Evolutionary conservation across 2,329 filamentous ascomycete genomes (phyloP).

Genomic region (Microsporum ferrugineum): DNA sequence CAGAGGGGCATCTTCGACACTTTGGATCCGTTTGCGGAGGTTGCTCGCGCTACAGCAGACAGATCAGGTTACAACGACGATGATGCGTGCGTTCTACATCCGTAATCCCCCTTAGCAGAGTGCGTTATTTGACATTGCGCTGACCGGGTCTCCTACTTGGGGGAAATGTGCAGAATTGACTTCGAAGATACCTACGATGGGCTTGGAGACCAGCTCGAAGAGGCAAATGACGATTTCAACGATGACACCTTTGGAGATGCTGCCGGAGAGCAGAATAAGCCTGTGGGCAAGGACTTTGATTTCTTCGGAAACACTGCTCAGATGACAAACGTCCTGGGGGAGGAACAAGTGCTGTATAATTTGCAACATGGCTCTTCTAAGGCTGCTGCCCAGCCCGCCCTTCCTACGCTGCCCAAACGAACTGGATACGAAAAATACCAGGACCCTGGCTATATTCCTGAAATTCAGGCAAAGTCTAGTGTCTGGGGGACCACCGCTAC

Average conservation of each 20-base stretch:
- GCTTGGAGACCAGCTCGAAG: conserved; percentile 77
- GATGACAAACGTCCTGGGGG: conserved; percentile 72
- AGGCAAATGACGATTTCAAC: conserved; percentile 88
- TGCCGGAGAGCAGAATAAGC: conserved; percentile 34
- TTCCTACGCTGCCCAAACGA: conserved; percentile 47
- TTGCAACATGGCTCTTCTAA: conserved; percentile 48
- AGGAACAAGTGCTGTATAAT: conserved; percentile 77
- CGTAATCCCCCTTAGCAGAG: not conserved
- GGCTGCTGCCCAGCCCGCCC: conserved; percentile 25
- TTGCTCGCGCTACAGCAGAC: conserved; percentile 48
- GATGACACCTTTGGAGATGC: conserved; percentile 78
- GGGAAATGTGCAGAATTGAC: conserved; percentile 47
- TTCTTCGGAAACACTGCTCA: conserved; percentile 90
- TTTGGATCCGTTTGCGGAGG: conserved; percentile 77
- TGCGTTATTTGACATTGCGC: not conserved
- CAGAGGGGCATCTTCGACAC: conserved; percentile 67
- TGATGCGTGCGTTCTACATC: conserved; percentile 40
- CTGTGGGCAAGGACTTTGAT: conserved; percentile 86
- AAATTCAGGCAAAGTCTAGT: conserved; percentile 82
- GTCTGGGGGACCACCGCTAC: conserved; percentile 74
- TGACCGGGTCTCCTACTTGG: conserved; percentile 2
- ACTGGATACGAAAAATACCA: conserved; percentile 89
- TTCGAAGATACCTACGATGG: conserved; percentile 98
- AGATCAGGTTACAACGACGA: conserved; percentile 39
- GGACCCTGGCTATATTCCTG: conserved; percentile 70